These are phyloP conservation scores for Blastomyces percursus DNA, from an alignment of 2,329 filamentous ascomycete species.

Conservation along the genomic window DNA sequence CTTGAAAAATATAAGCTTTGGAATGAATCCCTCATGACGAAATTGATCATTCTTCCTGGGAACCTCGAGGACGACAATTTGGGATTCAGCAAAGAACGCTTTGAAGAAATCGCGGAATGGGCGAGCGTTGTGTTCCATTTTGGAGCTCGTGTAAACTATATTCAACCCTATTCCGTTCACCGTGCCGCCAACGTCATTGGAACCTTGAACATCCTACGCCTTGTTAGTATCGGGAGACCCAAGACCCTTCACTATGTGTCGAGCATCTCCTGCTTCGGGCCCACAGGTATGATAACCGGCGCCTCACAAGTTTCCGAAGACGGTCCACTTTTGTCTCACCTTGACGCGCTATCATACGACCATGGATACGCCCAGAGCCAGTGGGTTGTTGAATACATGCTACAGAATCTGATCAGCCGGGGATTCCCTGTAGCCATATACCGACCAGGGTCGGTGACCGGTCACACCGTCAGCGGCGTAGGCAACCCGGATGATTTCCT, in stretches of 20 bases:
- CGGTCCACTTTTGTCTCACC: slow-evolving; percentile 14
- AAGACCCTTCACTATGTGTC: slow-evolving; percentile 20
- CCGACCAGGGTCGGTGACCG: slow-evolving; percentile 69
- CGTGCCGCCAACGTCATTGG: slow-evolving; percentile 60
- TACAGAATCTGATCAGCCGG: slow-evolving; percentile 59
- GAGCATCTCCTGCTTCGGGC: slow-evolving; percentile 18
- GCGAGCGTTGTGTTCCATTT: slow-evolving; percentile 55
- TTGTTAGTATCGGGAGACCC: slow-evolving; percentile 44
- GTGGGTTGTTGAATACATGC: slow-evolving; percentile 59
- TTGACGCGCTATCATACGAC: slow-evolving; percentile 36
- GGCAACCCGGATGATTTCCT: slow-evolving; percentile 73
- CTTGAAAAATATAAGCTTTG: slow-evolving; percentile 38
- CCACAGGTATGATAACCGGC: slow-evolving; percentile 18
- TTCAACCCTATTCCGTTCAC: slow-evolving; percentile 59
- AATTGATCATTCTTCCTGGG: slow-evolving; percentile 33
- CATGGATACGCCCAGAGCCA: slow-evolving; percentile 82
- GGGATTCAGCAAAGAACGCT: slow-evolving; percentile 40
- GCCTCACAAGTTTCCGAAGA: slow-evolving; percentile 15
- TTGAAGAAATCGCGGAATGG: slow-evolving; percentile 36
- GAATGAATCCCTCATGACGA: slow-evolving; percentile 5
- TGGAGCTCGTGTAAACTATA: slow-evolving; percentile 63
- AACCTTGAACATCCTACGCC: slow-evolving; percentile 57
- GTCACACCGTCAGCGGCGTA: slow-evolving; percentile 52
- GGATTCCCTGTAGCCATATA: slow-evolving; percentile 63
- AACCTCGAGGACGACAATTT: slow-evolving; percentile 58